A percentile compares a stretch with the other conserved stretches of the same genome.
These are phyloP conservation scores for Krasilnikovozyma curviuscula DNA, from an alignment of 768 basidiomycete species.

Conservation along the genomic window DNA sequence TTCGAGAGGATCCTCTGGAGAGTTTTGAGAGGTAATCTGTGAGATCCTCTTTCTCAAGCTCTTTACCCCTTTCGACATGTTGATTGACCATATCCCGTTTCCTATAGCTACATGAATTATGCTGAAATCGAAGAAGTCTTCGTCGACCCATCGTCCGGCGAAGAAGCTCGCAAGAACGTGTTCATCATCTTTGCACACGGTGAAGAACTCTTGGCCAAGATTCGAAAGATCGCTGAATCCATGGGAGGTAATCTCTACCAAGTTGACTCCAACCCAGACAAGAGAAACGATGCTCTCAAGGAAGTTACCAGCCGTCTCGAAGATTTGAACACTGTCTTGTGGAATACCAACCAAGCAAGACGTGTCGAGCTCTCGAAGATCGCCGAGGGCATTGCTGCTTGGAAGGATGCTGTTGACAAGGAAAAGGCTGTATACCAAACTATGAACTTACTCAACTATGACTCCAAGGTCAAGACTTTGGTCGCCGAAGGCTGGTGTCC, in stretches of 20 bases:
- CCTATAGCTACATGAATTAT: constrained; percentile 32
- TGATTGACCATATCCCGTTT: too few relatives aligned
- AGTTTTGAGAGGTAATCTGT: constrained; percentile 83
- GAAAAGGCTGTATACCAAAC: constrained; percentile 95
- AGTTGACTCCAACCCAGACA: constrained; percentile 84
- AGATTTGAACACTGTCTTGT: constrained; percentile 70
- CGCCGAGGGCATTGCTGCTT: constrained; percentile 64
- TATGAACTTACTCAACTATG: constrained; percentile 86
- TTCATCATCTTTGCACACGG: constrained; percentile 99
- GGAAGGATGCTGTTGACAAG: constrained; percentile 85
- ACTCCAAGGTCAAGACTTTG: constrained; percentile 77
- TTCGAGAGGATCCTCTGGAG: constrained; percentile 98
- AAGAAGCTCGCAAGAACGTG: constrained; percentile 85
- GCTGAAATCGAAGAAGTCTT: constrained; percentile 87
- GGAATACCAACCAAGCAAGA: constrained; percentile 68
- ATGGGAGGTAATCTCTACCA: constrained; percentile 96
- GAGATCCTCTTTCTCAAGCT: too few relatives aligned
- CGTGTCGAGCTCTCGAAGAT: constrained; percentile 63
- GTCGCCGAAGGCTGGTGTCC: constrained; percentile 98
- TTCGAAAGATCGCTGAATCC: constrained; percentile 94
- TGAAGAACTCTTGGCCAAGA: constrained; percentile 75
- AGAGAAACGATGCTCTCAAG: constrained; percentile 69
- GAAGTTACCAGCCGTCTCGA: constrained; percentile 78
- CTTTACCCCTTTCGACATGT: too few relatives aligned
- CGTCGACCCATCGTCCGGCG: constrained; percentile 61